phyloP scores from a whole-genome alignment of 192 early-diverging fungal genomes.

The Mortierella antarctica region DNA sequence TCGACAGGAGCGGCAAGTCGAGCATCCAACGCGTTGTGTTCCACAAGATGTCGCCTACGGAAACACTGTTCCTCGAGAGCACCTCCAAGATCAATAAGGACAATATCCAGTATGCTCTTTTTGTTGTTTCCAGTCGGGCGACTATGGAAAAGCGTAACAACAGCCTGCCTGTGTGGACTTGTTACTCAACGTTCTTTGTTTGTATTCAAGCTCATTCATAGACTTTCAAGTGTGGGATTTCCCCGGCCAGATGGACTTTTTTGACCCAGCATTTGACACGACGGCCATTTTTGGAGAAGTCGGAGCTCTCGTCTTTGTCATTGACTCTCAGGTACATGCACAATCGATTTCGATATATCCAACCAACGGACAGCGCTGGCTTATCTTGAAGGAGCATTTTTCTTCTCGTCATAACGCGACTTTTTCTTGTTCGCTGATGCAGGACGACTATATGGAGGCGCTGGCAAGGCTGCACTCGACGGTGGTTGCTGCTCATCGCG shows the following conservation, averaged over 20 bases:
- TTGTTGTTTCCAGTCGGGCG: neutral
- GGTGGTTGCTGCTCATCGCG: conserved; percentile 77
- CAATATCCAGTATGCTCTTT: conserved; percentile 58
- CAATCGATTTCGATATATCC: neutral
- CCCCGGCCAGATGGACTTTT: conserved; percentile 88
- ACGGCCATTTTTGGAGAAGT: conserved; percentile 73
- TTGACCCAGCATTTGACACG: conserved; percentile 75
- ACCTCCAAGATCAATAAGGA: conserved; percentile 80
- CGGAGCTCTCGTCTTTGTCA: conserved; percentile 90
- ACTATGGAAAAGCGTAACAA: neutral
- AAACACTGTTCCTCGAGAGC: conserved; percentile 86
- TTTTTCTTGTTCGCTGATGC: neutral
- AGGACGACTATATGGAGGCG: conserved; percentile 88
- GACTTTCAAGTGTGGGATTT: conserved; percentile 93
- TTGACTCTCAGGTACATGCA: conserved; percentile 88
- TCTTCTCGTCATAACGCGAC: neutral
- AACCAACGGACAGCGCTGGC: neutral
- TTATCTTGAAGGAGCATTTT: neutral
- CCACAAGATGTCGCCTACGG: conserved; percentile 88
- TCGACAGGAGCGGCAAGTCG: conserved; percentile 82
- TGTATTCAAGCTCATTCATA: conserved; percentile 71
- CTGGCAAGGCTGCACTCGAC: conserved; percentile 79
- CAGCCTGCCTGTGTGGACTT: neutral
- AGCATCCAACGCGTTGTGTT: conserved; percentile 89
- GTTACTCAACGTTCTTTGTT: neutral